These are phyloP conservation scores for Ceratopteris richardii DNA, from an alignment of 75 land plant species.

Conservation along the genomic window DNA sequence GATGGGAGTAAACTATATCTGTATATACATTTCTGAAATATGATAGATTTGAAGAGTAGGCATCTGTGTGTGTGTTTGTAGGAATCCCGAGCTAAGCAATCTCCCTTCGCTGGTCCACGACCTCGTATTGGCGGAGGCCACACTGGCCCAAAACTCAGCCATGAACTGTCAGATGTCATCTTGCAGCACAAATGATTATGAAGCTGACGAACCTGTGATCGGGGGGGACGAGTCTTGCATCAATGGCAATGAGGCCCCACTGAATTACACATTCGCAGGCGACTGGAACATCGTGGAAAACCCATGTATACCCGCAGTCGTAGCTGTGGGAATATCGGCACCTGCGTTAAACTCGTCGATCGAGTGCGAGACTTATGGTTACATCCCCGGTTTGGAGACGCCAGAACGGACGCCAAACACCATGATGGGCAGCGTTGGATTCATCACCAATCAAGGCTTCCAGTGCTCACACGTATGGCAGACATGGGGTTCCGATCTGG, in stretches of 20 bases:
- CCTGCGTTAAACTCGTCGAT: background rate
- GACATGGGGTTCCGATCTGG: conserved; percentile 27
- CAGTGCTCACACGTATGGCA: conserved; percentile 12
- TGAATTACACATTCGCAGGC: background rate
- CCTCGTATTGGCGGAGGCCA: conserved; percentile 20
- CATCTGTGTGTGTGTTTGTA: conserved; percentile 6
- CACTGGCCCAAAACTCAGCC: conserved; percentile 9
- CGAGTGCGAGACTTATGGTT: background rate
- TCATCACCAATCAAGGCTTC: background rate
- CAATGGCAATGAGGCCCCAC: background rate
- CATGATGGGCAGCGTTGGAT: conserved; percentile 8
- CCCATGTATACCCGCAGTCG: background rate
- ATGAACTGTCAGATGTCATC: conserved; percentile 7
- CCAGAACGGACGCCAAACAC: conserved; percentile 1
- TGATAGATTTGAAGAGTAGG: no score
- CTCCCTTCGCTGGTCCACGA: conserved; percentile 18
- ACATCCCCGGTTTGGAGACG: conserved; percentile 6
- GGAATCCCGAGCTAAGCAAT: conserved; percentile 16
- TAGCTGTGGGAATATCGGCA: no score
- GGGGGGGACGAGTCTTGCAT: background rate
- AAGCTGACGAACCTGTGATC: background rate
- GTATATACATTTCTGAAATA: no score
- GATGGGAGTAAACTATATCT: no score
- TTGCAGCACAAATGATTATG: conserved; percentile 6
- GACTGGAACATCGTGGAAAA: background rate